Conservation (phyloP, 1,139 yeast genomes). For the Geotrichum europaeum region DNA sequence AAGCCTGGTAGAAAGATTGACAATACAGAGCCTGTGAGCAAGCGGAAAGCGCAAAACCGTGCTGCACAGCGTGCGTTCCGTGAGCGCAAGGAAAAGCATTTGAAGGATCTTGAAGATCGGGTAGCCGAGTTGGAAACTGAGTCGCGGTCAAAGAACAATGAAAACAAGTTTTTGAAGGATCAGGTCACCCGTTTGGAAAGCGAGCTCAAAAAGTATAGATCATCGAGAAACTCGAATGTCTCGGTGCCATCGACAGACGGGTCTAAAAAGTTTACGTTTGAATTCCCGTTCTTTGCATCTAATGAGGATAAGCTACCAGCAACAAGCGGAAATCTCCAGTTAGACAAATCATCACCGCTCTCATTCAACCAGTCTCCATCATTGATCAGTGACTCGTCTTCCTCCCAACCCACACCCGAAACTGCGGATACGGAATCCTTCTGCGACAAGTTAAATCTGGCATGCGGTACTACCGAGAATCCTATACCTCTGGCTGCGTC, state of each 20-base stretch:
- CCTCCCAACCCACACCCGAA: neutral
- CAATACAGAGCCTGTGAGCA: slow-evolving; percentile 71
- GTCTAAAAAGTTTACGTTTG: slow-evolving; percentile 31
- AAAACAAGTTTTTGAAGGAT: slow-evolving; percentile 63
- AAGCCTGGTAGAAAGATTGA: slow-evolving; percentile 67
- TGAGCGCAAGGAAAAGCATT: slow-evolving; percentile 82
- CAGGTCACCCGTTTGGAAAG: slow-evolving; percentile 71
- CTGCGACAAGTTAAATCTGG: slow-evolving; percentile 67
- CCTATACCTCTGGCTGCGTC: slow-evolving; percentile 49
- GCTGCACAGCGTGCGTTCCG: slow-evolving; percentile 97
- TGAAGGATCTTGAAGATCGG: slow-evolving; percentile 79
- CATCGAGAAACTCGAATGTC: neutral
- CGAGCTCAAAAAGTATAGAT: slow-evolving; percentile 54
- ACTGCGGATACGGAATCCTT: slow-evolving; percentile 42
- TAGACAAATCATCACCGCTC: neutral
- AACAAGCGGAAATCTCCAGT: neutral
- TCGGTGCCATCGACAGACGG: slow-evolving; percentile 1
- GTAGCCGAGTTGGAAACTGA: slow-evolving; percentile 66
- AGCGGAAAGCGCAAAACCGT: slow-evolving; percentile 92
- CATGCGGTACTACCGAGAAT: slow-evolving; percentile 61
- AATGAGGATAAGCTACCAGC: neutral
- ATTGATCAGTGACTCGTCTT: neutral
- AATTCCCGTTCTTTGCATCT: slow-evolving; percentile 37
- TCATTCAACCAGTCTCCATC: neutral
- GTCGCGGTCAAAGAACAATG: slow-evolving; percentile 56